Percentiles rank a stretch among this genome's conserved stretches.
Conservation (phyloP, 2,329 filamentous ascomycete genomes). For the Talaromyces islandicus region DNA sequence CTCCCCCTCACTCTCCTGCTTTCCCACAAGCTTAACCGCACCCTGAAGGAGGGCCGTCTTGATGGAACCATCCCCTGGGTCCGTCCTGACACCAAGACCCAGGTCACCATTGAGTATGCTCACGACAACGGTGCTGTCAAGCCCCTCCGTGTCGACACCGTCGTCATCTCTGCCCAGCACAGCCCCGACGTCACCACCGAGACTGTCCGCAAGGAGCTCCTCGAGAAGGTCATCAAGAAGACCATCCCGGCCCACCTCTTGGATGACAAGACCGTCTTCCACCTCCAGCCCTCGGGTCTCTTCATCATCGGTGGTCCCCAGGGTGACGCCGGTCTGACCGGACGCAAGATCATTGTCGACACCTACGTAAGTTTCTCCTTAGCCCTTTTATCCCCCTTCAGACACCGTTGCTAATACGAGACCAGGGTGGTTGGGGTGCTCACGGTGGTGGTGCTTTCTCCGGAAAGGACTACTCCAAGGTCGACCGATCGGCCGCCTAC, state of each 20-base stretch:
- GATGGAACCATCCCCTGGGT: constrained; percentile 88
- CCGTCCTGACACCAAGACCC: constrained; percentile 98
- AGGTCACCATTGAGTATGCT: constrained; percentile 98
- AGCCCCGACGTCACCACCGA: constrained; percentile 81
- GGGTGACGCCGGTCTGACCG: constrained; percentile 96
- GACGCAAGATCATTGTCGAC: constrained; percentile 99
- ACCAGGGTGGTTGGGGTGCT: constrained; percentile 85
- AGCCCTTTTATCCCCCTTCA: too few species aligned
- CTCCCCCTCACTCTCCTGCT: constrained; percentile 91
- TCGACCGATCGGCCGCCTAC: constrained; percentile 97
- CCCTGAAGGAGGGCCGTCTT: constrained; percentile 84
- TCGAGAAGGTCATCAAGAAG: constrained; percentile 94
- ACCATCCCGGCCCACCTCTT: constrained; percentile 90
- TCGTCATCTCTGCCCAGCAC: constrained; percentile 96
- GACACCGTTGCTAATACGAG: background rate
- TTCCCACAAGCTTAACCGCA: constrained; percentile 93
- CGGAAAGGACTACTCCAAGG: constrained; percentile 99
- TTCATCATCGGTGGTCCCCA: constrained; percentile 99
- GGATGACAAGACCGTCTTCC: constrained; percentile 90
- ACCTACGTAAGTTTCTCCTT: constrained; percentile 57
- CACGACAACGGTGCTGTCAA: constrained; percentile 89
- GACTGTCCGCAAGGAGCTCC: constrained; percentile 86
- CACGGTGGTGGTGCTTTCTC: constrained; percentile 99
- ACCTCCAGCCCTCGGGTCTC: constrained; percentile 96
- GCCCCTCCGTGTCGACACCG: constrained; percentile 87